Evolutionary conservation across 2,329 filamentous ascomycete genomes (phyloP), one percentile per base, ranked within the genome.

Genomic region (Pyrenophora tritici-repentis): DNA sequence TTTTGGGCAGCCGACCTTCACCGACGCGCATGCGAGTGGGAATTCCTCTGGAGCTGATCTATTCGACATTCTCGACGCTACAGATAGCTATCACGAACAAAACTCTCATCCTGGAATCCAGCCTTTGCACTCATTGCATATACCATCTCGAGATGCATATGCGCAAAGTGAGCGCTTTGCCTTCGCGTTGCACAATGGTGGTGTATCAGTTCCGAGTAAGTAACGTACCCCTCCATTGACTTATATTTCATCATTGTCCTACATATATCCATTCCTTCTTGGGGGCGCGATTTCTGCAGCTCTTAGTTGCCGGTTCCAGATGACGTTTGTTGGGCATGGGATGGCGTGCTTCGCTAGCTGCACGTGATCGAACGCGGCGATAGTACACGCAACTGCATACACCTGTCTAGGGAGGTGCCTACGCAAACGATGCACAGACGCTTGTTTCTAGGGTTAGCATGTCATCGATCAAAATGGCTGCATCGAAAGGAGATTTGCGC

Each of bases 31-130:
- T 73, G 71, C 66, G 55, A 71, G 56, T 68, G 66, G 61, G 71
- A 73, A 56, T 73, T 73, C 64, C 66, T 73, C 65, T 73, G 71
- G 71, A 72, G 64, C 64, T 73, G 70, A 73, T 50, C 58, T 56
- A 12, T 67, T 66, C 66, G 60, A 63, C 42, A 55, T 61, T 24
- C 59, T 70, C 44, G 66, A 65, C 47, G 53, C 67, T 45, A 49
- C 62, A 52, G 48, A 62, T 22, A 60, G 71, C 50, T 67, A 68
- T 35, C 51, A 64, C 32, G 59, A 65, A 26, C 64, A 65, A 46
- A 60, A 58, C 45, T 53, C 64, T 40, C 53, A 59, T 50, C 50
- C 55, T 48, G 54, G 53, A 33, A 53, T 47, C 42, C 56, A 56
- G 35, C 58, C 52, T 36, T 39, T 57, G 34, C 60, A 50, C 22